Percentiles rank a stretch among this genome's conserved stretches.
Evolutionary conservation across 768 basidiomycete genomes (phyloP).

Genomic region (Terana coerulea): DNA sequence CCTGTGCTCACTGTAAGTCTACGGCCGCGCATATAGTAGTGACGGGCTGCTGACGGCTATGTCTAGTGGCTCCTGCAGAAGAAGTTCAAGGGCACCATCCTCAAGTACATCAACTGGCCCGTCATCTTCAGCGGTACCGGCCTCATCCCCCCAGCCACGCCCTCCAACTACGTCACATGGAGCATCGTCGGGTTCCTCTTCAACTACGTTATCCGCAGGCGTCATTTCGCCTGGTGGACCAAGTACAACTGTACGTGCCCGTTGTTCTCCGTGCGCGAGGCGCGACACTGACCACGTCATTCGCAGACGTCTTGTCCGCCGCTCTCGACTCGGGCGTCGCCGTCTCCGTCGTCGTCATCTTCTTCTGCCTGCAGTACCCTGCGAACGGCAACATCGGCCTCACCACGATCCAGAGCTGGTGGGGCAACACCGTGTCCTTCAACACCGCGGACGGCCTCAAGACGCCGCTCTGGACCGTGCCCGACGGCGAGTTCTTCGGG

Average conservation of each 20-base stretch:
- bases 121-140: slow-evolving; percentile 68
- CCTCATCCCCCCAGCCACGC: slow-evolving; percentile 81
- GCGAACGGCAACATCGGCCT: slow-evolving; percentile 30
- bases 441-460: slow-evolving; percentile 29
- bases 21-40: background rate
- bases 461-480: slow-evolving; percentile 16
- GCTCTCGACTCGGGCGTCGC: slow-evolving; percentile 75
- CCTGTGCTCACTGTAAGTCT: slow-evolving; percentile 40
- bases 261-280: background rate
- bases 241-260: slow-evolving; percentile 69
- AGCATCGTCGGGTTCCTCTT: slow-evolving; percentile 74
- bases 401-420: slow-evolving; percentile 31
- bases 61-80: slow-evolving; percentile 31
- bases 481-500: slow-evolving; percentile 8
- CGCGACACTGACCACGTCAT: background rate
- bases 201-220: slow-evolving; percentile 66
- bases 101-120: slow-evolving; percentile 51
- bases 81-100: slow-evolving; percentile 60
- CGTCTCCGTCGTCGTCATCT: slow-evolving; percentile 61
- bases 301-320: slow-evolving; percentile 66
- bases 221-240: slow-evolving; percentile 72
- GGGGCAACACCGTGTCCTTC: slow-evolving; percentile 35
- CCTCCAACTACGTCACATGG: slow-evolving; percentile 85
- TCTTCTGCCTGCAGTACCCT: slow-evolving; percentile 48
- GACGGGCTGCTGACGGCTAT: background rate